Evolutionary conservation across 2,329 filamentous ascomycete genomes (phyloP), one percentile per base, ranked within the genome.

Genomic region (Aureobasidium sp.): DNA sequence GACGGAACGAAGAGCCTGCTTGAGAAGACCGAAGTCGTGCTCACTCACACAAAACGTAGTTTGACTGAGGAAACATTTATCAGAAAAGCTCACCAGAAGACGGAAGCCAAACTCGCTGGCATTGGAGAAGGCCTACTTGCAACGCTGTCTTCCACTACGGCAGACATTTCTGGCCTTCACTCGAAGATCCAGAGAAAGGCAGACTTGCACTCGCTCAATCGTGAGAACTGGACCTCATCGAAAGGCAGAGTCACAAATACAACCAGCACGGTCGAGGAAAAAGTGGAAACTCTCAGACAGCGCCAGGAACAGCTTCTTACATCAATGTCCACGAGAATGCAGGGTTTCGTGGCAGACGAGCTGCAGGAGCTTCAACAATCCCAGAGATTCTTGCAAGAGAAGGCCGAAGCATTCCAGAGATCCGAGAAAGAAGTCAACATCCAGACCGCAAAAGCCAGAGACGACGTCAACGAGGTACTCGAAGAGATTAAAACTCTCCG

Each of bases 401-500:
- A 92, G 68, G 80, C 88, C 9, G 76, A 81, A 8, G 80, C 81
- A 0, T 91, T 96, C 67, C 80, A 85, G 42, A 78, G 81, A 21
- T 89, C 88, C 0, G 86, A 87, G 72, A 78, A 80, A 55, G 83
- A 88, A 66, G 81, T 95, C 16, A 81, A 88, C 59, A 78, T 83
- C 45, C 86, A 89, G 68, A 88, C 86, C 61, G 79, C 82, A 29
- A 79, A 81, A 64, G 88, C 91, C 3, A 90, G 88, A 68, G 85
- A 92, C 51, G 88, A 92, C 61, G 91, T 97, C 89, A 92, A 97
- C 68, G 79, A 84, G n/a, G 87, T 96, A 1, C 80, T 99, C 10
- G 90, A 94, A 68, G 93, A 96, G 71, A 96, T 97, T 72, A 92
- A 92, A 71, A 85, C 84, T n/a, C 81, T 97, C 29, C 85, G 93